These are phyloP conservation scores for Penicillium lagena DNA, from an alignment of 495 filamentous ascomycete species.

Conservation along the genomic window DNA sequence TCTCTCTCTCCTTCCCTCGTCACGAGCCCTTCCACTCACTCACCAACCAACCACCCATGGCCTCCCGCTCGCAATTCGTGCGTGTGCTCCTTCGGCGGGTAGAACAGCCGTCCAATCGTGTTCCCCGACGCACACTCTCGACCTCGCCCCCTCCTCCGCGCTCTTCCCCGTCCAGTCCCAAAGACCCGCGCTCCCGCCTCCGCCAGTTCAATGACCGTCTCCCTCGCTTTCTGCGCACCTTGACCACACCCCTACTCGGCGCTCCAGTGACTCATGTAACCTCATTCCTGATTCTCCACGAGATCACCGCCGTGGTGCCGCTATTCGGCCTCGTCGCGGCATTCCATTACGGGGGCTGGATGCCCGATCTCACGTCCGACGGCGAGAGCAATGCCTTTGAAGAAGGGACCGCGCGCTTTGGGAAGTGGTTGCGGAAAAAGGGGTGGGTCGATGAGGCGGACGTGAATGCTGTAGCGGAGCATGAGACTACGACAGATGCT, in stretches of 20 bases:
- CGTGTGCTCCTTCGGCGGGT: no score
- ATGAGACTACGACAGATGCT: constrained; percentile 9
- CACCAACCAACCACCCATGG: no score
- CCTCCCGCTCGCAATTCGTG: no score
- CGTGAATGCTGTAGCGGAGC: constrained; percentile 22
- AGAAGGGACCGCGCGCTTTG: constrained; percentile 50
- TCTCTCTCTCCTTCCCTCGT: no score
- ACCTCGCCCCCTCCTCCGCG: constrained; percentile 18
- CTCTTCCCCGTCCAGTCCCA: constrained; percentile 10
- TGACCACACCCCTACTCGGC: constrained; percentile 58
- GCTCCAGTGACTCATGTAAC: constrained; percentile 79
- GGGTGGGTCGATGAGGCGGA: constrained; percentile 53
- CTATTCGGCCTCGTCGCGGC: constrained; percentile 64
- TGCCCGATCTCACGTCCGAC: constrained; percentile 46
- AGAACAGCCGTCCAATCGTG: no score
- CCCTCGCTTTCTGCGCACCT: constrained; percentile 54
- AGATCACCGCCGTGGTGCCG: constrained; percentile 79
- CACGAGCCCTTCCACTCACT: no score
- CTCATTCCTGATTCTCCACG: constrained; percentile 86
- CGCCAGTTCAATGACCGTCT: constrained; percentile 54
- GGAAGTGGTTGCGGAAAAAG: constrained; percentile 51
- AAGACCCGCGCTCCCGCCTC: constrained; percentile 41
- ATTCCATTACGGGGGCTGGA: constrained; percentile 71
- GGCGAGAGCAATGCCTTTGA: constrained; percentile 38
- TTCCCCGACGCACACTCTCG: constrained; percentile 16